Conservation (phyloP, 2,329 filamentous ascomycete genomes). For the Pseudofabraea citricarpa region DNA sequence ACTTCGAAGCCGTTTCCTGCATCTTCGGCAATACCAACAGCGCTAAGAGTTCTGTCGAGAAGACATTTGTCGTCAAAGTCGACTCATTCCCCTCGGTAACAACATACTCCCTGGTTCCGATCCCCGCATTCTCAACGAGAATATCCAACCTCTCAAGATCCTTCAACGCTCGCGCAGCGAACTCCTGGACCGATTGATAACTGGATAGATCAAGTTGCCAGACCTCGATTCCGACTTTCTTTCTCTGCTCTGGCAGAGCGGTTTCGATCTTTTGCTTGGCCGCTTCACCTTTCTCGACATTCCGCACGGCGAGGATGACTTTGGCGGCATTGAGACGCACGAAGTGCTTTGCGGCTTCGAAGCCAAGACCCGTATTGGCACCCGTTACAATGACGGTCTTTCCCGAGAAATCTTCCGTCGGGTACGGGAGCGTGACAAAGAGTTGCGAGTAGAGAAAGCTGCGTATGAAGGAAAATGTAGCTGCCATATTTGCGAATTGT, state of each 20-base stretch:
- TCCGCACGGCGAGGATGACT: conserved; percentile 33
- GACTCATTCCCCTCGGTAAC: conserved; percentile 10
- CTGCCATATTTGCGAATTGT: too few relatives aligned
- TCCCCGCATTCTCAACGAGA: conserved; percentile 9
- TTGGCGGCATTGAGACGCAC: conserved; percentile 30
- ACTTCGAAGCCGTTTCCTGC: conserved; percentile 9
- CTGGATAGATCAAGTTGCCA: conserved; percentile 10
- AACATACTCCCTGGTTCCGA: not conserved
- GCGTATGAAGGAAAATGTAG: not conserved
- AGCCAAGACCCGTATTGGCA: conserved; percentile 34
- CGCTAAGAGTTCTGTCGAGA: conserved; percentile 17
- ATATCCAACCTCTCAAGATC: conserved; percentile 4
- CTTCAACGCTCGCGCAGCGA: not conserved
- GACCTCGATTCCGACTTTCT: conserved; percentile 4
- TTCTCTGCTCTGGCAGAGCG: conserved; percentile 8
- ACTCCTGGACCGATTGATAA: conserved; percentile 6
- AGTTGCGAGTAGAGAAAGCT: conserved; percentile 3
- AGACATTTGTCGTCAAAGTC: conserved; percentile 16
- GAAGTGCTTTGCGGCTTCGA: conserved; percentile 32
- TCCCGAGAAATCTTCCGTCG: conserved; percentile 12
- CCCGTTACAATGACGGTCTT: conserved; percentile 34
- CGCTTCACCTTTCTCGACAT: conserved; percentile 27
- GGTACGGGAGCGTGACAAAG: conserved; percentile 16
- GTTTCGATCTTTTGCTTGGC: conserved; percentile 28
- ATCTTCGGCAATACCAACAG: conserved; percentile 15